phyloP scores from a whole-genome alignment of 371 early-diverging fungal species.

The Mortierella sp. region DNA sequence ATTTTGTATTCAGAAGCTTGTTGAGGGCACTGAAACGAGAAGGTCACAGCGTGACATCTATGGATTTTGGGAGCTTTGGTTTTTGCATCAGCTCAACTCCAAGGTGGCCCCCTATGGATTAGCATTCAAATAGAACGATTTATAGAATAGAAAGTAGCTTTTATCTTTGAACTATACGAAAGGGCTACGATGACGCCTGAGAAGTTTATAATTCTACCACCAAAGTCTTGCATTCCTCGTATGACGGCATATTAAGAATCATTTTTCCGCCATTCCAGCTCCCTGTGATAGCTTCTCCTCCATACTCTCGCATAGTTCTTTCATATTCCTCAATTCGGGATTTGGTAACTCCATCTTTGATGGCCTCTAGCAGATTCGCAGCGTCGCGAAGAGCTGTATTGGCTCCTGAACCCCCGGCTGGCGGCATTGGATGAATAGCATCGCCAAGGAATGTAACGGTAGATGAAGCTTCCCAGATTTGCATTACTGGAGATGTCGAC shows the following conservation, averaged over 20 bases:
- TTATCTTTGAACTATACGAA: neutral
- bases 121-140: too few relatives aligned
- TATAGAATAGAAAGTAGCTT: too few relatives aligned
- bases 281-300: slow-evolving; percentile 7
- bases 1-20: too few relatives aligned
- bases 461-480: slow-evolving; percentile 11
- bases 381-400: slow-evolving; percentile 30
- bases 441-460: slow-evolving; percentile 21
- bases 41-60: too few relatives aligned
- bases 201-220: neutral
- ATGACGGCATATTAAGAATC: slow-evolving; percentile 18
- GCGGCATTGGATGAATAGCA: slow-evolving; percentile 22
- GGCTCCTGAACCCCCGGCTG: slow-evolving; percentile 22
- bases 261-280: slow-evolving; percentile 14
- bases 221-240: slow-evolving; percentile 8
- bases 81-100: too few relatives aligned
- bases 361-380: slow-evolving; percentile 9
- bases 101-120: too few relatives aligned
- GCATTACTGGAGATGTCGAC: slow-evolving; percentile 2
- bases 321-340: slow-evolving; percentile 10
- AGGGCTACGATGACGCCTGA: neutral
- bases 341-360: slow-evolving; percentile 17
- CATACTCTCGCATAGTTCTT: slow-evolving; percentile 10
- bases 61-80: too few relatives aligned
- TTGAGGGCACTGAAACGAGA: too few relatives aligned